phyloP scores from a whole-genome alignment of 768 basidiomycete species.

The Roridomyces roridus region DNA sequence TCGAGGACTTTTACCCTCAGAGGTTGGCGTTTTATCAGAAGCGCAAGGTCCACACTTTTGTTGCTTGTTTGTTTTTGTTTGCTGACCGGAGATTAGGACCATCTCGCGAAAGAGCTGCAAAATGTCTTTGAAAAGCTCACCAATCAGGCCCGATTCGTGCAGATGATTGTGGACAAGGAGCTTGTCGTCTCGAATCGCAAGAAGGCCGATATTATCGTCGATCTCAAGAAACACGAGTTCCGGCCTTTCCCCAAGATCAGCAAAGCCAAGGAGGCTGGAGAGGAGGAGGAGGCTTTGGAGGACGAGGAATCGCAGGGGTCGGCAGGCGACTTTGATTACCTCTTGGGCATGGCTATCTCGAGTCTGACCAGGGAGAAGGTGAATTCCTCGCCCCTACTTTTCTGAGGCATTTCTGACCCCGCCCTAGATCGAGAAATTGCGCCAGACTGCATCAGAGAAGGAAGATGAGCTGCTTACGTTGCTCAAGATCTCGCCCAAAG shows the following conservation, averaged over 20 bases:
- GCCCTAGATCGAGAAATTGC: conserved; percentile 80
- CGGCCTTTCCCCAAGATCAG: conserved; percentile 86
- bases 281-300: conserved; percentile 64
- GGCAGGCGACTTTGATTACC: conserved; percentile 85
- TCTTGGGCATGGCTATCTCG: conserved; percentile 94
- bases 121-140: conserved; percentile 80
- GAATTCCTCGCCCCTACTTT: conserved; percentile 3
- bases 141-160: conserved; percentile 96
- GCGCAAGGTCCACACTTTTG: conserved; percentile 75
- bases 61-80: background rate
- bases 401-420: background rate
- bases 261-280: conserved; percentile 71
- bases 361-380: conserved; percentile 95
- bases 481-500: conserved; percentile 77
- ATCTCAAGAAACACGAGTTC: conserved; percentile 86
- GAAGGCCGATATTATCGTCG: conserved; percentile 83
- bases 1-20: conserved; percentile 91
- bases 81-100: conserved; percentile 60
- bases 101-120: conserved; percentile 83
- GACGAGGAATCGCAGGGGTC: conserved; percentile 59
- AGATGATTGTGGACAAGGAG: conserved; percentile 91
- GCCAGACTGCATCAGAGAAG: conserved; percentile 80
- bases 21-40: conserved; percentile 93
- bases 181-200: conserved; percentile 87
- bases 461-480: conserved; percentile 80